Percentiles rank a stretch among this genome's conserved stretches.
Conservation (phyloP, 139 green algal species). For the Trebouxia sp. region DNA sequence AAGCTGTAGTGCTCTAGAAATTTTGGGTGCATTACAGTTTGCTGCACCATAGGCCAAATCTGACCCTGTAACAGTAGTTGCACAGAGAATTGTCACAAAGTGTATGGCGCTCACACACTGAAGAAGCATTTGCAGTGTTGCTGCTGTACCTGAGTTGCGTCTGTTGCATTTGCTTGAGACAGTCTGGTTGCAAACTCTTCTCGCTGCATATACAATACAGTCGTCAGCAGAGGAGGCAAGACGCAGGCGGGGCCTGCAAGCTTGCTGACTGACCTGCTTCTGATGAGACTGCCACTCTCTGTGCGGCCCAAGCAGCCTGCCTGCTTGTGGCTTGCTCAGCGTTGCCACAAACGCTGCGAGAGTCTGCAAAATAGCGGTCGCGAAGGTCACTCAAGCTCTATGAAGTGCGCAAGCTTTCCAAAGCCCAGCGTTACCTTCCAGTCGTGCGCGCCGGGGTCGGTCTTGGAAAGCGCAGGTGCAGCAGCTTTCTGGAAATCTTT, state of each 20-base stretch:
- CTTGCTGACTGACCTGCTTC: no score
- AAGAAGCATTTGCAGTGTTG: not conserved
- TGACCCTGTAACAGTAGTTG: not conserved
- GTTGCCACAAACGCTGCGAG: conserved; percentile 25
- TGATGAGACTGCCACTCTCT: not conserved
- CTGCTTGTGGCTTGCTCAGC: not conserved
- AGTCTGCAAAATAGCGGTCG: not conserved
- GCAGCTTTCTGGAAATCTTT: conserved; percentile 24
- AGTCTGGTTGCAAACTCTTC: not conserved
- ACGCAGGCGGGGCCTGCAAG: no score
- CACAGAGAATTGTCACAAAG: no score
- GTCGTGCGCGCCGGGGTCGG: not conserved
- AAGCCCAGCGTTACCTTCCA: no score
- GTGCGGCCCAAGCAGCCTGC: not conserved
- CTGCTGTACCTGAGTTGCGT: conserved; percentile 3
- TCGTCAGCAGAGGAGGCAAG: no score
- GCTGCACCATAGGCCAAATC: conserved; percentile 22
- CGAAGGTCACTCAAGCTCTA: not conserved
- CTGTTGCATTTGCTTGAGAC: not conserved
- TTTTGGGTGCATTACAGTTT: not conserved
- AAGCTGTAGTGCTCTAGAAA: conserved; percentile 27
- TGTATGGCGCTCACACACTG: no score
- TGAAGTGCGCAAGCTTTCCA: no score
- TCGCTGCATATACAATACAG: conserved; percentile 11
- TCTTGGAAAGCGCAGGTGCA: not conserved